Evolutionary conservation across 2,329 filamentous ascomycete species (phyloP).

Genomic region (Ciborinia camelliae): DNA sequence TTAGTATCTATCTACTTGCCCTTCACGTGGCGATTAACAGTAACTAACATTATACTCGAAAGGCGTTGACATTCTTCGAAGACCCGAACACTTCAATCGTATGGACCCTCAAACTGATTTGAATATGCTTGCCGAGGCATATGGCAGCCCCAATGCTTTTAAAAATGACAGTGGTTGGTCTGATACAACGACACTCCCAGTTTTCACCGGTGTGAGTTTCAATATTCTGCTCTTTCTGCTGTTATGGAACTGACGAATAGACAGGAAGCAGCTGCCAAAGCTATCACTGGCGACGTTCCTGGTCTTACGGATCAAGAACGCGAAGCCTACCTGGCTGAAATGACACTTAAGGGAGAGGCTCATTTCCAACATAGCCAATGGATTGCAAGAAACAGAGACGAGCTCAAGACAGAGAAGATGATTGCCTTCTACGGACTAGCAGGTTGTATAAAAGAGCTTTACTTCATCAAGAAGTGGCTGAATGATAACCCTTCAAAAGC

Average conservation of each 20-base stretch:
- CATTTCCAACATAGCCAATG: constrained; percentile 10
- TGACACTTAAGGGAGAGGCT: constrained; percentile 6
- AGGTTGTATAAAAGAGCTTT: constrained; percentile 7
- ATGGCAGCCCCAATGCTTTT: constrained; percentile 11
- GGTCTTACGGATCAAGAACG: constrained; percentile 6
- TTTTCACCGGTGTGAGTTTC: constrained; percentile 21
- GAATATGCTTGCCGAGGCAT: constrained; percentile 13
- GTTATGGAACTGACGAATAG: neutral
- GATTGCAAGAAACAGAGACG: neutral
- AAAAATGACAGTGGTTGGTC: constrained; percentile 12
- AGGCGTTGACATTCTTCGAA: constrained; percentile 14
- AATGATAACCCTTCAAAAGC: neutral
- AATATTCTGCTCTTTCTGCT: neutral
- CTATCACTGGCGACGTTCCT: constrained; percentile 1
- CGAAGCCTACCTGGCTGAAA: neutral
- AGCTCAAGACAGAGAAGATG: constrained; percentile 5
- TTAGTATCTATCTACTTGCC: constrained; percentile 16
- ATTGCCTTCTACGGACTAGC: constrained; percentile 7
- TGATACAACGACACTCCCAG: constrained; percentile 3
- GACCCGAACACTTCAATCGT: constrained; percentile 15
- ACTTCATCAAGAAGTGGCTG: constrained; percentile 7
- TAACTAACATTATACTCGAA: neutral
- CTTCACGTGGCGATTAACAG: neutral
- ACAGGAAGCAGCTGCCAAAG: constrained; percentile 10
- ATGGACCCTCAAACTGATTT: constrained; percentile 17